These are phyloP conservation scores for Fraxinus velutina DNA, from an alignment of 305 asterid genomes.

Conservation along the genomic window DNA sequence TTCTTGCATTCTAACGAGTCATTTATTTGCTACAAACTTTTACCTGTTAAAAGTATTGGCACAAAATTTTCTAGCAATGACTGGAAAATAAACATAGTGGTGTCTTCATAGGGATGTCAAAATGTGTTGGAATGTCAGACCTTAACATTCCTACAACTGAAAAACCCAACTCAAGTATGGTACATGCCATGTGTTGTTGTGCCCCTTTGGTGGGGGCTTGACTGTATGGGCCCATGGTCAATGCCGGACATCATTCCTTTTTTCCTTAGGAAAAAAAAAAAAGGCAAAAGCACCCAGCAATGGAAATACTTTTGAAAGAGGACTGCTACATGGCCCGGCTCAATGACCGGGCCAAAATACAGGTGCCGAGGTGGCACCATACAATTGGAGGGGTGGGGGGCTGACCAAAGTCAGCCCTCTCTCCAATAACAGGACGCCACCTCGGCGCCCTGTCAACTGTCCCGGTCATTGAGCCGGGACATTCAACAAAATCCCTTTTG, in stretches of 20 bases:
- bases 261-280: no score
- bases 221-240: neutral
- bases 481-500: no score
- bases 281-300: neutral
- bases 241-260: no score
- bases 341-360: no score
- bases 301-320: neutral
- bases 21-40: neutral
- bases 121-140: neutral
- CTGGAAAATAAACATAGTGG: neutral
- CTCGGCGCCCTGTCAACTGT: no score
- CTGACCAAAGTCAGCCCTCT: no score
- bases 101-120: neutral
- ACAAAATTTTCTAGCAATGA: neutral
- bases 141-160: neutral
- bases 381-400: no score
- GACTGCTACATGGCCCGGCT: no score
- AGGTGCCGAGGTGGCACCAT: no score
- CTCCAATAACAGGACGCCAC: no score
- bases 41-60: neutral
- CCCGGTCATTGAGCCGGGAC: no score
- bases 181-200: neutral
- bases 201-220: neutral
- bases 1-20: no score
- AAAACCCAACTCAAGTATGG: neutral